Conservation (phyloP, 257 asterid genomes). For the Handroanthus guayacan region DNA sequence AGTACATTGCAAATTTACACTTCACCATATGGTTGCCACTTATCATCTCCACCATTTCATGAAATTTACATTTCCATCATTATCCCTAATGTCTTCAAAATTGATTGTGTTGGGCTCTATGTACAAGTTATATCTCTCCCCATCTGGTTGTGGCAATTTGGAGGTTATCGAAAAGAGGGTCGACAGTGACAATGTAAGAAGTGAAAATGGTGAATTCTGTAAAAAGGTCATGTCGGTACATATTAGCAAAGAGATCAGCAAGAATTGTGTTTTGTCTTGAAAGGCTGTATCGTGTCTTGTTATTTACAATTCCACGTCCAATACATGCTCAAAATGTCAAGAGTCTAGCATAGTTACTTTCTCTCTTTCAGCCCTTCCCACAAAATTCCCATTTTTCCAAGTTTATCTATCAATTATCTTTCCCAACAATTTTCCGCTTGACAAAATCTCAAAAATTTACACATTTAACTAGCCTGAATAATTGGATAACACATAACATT, state of each 20-base stretch:
- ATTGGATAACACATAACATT: background rate
- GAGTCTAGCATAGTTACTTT: background rate
- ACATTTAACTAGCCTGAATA: background rate
- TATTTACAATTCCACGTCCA: background rate
- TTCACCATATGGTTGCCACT: background rate
- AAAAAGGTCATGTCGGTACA: background rate
- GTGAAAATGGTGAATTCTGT: background rate
- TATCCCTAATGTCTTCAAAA: background rate
- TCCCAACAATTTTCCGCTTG: background rate
- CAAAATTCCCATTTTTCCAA: background rate
- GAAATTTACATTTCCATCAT: slow-evolving; percentile 2
- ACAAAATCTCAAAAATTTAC: background rate
- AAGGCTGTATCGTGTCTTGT: too few species aligned
- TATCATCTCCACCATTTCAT: slow-evolving; percentile 7
- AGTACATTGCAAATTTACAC: background rate
- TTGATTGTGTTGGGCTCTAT: background rate
- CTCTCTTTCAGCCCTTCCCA: background rate
- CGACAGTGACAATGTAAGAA: background rate
- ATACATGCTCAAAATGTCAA: background rate
- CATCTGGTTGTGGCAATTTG: background rate
- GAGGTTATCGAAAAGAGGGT: background rate
- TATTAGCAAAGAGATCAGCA: background rate
- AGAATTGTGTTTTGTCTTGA: too few species aligned
- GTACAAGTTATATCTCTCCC: background rate
- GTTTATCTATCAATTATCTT: background rate